A percentile compares a stretch with the other conserved stretches of the same genome.
Conservation (phyloP, 176 grass and related monocot genomes). For the Oryza glaberrima region DNA sequence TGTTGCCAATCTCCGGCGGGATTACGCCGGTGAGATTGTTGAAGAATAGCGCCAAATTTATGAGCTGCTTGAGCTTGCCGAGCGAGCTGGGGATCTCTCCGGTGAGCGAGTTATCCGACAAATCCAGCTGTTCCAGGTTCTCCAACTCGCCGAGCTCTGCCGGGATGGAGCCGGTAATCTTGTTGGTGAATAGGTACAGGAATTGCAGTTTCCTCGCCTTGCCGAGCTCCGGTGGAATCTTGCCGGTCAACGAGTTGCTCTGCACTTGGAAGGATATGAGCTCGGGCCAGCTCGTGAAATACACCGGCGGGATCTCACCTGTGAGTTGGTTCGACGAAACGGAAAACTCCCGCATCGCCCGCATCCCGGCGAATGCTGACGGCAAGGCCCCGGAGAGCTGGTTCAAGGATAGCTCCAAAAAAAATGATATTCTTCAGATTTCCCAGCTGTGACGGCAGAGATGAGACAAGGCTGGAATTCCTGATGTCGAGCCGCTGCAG, state of each 20-base stretch:
- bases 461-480: slow-evolving; percentile 35
- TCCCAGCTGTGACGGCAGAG: slow-evolving; percentile 56
- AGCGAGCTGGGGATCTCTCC: slow-evolving; percentile 6
- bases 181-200: slow-evolving; percentile 54
- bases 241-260: not conserved
- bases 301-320: slow-evolving; percentile 21
- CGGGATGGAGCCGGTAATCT: slow-evolving; percentile 47
- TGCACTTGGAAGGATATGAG: slow-evolving; percentile 63
- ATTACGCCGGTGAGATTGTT: slow-evolving; percentile 59
- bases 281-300: slow-evolving; percentile 58
- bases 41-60: slow-evolving; percentile 50
- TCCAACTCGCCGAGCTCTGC: slow-evolving; percentile 48
- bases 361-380: slow-evolving; percentile 38
- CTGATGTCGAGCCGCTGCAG: slow-evolving; percentile 55
- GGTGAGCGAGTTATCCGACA: slow-evolving; percentile 46
- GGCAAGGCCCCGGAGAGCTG: slow-evolving; percentile 18
- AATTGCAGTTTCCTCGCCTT: slow-evolving; percentile 3
- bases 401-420: slow-evolving; percentile 36
- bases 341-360: slow-evolving; percentile 42
- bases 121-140: slow-evolving; percentile 26
- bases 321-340: too few relatives aligned
- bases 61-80: slow-evolving; percentile 53
- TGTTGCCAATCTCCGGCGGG: slow-evolving; percentile 62
- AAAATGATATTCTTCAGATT: slow-evolving; percentile 47
- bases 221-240: slow-evolving; percentile 45